A percentile compares a stretch with the other conserved stretches of the same genome.
phyloP scores from a whole-genome alignment of 2,329 filamentous ascomycete species.

The Didymosphaeria variabile region DNA sequence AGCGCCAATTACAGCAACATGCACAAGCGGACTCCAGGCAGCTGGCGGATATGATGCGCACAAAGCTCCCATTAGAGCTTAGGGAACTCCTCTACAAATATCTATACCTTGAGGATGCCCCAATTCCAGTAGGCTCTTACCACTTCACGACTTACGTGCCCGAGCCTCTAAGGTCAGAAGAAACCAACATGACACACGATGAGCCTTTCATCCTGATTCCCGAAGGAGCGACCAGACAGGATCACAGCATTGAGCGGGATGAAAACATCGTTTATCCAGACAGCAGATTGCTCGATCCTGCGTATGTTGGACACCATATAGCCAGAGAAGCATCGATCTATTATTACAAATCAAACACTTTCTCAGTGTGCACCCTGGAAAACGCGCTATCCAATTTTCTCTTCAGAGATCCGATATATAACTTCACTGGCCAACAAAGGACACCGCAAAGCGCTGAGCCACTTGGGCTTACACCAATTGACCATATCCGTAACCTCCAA shows the following conservation, averaged over 20 bases:
- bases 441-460: not conserved
- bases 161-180: not conserved
- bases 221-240: constrained; percentile 29
- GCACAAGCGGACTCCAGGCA: constrained; percentile 26
- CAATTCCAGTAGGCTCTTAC: constrained; percentile 33
- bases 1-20: constrained; percentile 7
- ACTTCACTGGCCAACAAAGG: not conserved
- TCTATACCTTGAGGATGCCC: constrained; percentile 33
- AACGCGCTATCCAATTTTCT: constrained; percentile 23
- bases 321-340: constrained; percentile 25
- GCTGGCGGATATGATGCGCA: constrained; percentile 28
- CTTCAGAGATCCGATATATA: constrained; percentile 12
- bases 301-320: constrained; percentile 27
- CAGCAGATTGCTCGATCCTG: constrained; percentile 30
- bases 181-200: not conserved
- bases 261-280: constrained; percentile 29
- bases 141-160: constrained; percentile 32
- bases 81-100: constrained; percentile 32
- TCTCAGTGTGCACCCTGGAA: constrained; percentile 34
- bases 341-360: constrained; percentile 34
- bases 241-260: constrained; percentile 30
- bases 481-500: constrained; percentile 31
- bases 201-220: constrained; percentile 17
- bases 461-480: constrained; percentile 19
- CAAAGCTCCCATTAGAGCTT: constrained; percentile 30